Evolutionary conservation across 2,329 filamentous ascomycete genomes (phyloP), one percentile per base, ranked within the genome.

Genomic region (Fusarium decemcellulare): DNA sequence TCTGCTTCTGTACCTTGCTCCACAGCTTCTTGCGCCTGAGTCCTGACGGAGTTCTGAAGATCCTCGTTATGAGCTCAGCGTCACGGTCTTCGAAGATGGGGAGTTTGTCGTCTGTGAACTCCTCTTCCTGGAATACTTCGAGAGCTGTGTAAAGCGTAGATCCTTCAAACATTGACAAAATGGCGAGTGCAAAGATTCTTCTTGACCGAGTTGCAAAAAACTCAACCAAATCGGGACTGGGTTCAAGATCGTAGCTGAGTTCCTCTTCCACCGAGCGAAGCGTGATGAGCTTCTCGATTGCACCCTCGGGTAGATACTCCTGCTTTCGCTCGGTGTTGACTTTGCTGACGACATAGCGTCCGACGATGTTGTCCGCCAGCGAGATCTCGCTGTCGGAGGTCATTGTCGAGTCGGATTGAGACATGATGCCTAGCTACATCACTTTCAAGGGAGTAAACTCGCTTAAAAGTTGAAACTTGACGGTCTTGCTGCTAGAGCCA

Each of bases 151-250:
- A 60, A 8, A 47, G 29, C 4, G 34, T n/a, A 10, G 12, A n/a
- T 2, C 40, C 40, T 8, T 23, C 43, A n/a, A 60, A n/a, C 6
- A 46, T 30, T 2, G 47, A 34, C 4, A 40, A 29, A 6, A 52
- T 44, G 5, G 58, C 32, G 10, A 55, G n/a, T 2, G 58, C 43
- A 9, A 60, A 60, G 23, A 60, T 34, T n/a, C 29, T 60, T 8
- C 46, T 60, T 30, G 58, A 40, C 16, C 50, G 36, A 6, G 15
- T 47, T 14, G 55, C 12, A n/a, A 55, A 23, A 37, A 60, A 60
- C 4, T 18, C 16, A 8, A 55, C 16, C 2, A 55, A 30, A 16
- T 30, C 8, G 37, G 14, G 5, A 16, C 18, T 23, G 18, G 18
- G 18, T 23, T 23, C 18, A 23, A 23, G 18, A 23, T 23, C 14